These are phyloP conservation scores for Colletotrichum lindemuthianum DNA, from an alignment of 2,329 filamentous ascomycete genomes.

Conservation along the genomic window DNA sequence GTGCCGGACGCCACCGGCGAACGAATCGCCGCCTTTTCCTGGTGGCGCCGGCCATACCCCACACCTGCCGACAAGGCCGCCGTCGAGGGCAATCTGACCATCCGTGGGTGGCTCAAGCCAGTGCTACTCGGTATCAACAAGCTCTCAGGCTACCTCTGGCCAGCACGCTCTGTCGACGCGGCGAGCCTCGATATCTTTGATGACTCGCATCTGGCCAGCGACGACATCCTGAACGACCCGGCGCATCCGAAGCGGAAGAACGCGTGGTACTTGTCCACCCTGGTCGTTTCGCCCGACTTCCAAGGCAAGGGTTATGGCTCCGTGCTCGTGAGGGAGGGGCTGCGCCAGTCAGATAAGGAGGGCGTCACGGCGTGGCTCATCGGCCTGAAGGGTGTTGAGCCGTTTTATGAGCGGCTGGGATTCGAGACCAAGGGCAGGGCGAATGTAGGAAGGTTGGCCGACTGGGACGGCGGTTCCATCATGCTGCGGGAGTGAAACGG, in stretches of 20 bases:
- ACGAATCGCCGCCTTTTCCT: constrained; percentile 45
- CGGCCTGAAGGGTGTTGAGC: constrained; percentile 44
- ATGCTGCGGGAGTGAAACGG: constrained; percentile 48
- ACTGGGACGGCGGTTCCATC: constrained; percentile 49
- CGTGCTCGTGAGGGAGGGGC: constrained; percentile 44
- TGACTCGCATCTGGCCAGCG: constrained; percentile 41
- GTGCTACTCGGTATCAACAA: constrained; percentile 40
- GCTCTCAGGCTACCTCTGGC: constrained; percentile 41
- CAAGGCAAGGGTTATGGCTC: constrained; percentile 47
- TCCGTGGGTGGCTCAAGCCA: constrained; percentile 43
- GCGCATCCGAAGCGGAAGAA: constrained; percentile 42
- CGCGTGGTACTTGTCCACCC: constrained; percentile 49
- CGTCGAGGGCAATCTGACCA: constrained; percentile 28
- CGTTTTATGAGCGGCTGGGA: constrained; percentile 46
- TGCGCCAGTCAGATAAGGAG: constrained; percentile 42
- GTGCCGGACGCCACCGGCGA: constrained; percentile 37
- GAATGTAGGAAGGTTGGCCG: constrained; percentile 48
- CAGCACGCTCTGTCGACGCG: constrained; percentile 38
- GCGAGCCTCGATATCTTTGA: constrained; percentile 39
- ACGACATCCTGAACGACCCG: constrained; percentile 40
- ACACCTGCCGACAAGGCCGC: constrained; percentile 23
- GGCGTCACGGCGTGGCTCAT: constrained; percentile 47
- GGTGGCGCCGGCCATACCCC: constrained; percentile 45
- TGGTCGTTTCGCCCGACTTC: constrained; percentile 44
- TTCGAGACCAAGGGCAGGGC: constrained; percentile 47